phyloP scores from a whole-genome alignment of 1,139 yeast species.

The Yamadazyma diddensiae region DNA sequence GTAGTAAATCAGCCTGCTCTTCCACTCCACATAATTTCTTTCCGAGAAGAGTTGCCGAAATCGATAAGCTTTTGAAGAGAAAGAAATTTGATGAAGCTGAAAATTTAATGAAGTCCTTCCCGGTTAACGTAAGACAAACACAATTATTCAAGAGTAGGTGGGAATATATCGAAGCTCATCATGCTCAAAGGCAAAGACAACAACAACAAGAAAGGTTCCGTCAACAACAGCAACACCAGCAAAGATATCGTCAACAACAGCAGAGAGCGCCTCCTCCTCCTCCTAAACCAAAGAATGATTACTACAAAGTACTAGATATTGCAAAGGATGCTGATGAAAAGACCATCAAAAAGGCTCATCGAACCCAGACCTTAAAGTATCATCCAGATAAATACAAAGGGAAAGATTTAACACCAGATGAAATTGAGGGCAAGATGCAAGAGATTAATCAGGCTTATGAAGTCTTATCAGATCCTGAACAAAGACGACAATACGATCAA shows the following conservation, averaged over 20 bases:
- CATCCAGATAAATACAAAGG: constrained; percentile 89
- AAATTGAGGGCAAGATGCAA: constrained; percentile 82
- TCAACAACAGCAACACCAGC: constrained; percentile 48
- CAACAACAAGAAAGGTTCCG: constrained; percentile 47
- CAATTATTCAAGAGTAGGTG: constrained; percentile 31
- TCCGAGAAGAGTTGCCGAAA: constrained; percentile 44
- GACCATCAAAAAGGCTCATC: constrained; percentile 78
- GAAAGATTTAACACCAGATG: constrained; percentile 62
- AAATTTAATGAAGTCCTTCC: constrained; percentile 26
- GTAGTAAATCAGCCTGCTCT: constrained; percentile 37
- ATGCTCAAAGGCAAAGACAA: constrained; percentile 16
- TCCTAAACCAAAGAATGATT: constrained; percentile 59
- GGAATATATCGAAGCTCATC: constrained; percentile 21
- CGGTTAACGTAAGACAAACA: constrained; percentile 38
- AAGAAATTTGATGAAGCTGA: constrained; percentile 46
- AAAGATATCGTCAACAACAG: constrained; percentile 40
- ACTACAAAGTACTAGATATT: constrained; percentile 76
- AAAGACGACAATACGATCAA: constrained; percentile 63
- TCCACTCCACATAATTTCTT: constrained; percentile 33
- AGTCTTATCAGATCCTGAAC: constrained; percentile 65
- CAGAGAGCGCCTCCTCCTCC: constrained; percentile 35
- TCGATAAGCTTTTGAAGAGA: constrained; percentile 38
- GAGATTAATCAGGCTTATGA: constrained; percentile 94
- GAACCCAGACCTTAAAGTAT: constrained; percentile 71
- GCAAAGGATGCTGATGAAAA: constrained; percentile 64